Evolutionary conservation across 768 basidiomycete species (phyloP).

Genomic region (Kwoniella sp.): DNA sequence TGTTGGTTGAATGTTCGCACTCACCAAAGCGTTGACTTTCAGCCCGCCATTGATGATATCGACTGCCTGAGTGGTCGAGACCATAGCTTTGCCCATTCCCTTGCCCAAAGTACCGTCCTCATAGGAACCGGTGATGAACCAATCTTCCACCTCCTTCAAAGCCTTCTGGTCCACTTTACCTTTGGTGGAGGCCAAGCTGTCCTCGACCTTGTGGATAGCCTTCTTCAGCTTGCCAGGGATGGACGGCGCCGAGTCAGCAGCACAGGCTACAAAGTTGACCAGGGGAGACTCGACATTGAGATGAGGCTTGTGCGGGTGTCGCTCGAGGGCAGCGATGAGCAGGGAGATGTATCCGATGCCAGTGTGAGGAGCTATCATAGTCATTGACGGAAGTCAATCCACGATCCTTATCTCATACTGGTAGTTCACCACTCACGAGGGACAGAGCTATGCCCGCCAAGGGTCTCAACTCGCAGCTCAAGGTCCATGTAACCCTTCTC

Average conservation of each 20-base stretch:
- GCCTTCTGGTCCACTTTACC: slow-evolving; percentile 58
- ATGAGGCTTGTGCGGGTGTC: slow-evolving; percentile 42
- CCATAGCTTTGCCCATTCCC: slow-evolving; percentile 33
- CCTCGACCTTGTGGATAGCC: slow-evolving; percentile 25
- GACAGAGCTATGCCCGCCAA: slow-evolving; percentile 51
- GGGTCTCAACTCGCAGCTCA: slow-evolving; percentile 40
- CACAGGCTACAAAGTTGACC: slow-evolving; percentile 68
- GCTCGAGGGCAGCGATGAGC: slow-evolving; percentile 51
- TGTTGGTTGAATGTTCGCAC: slow-evolving; percentile 3
- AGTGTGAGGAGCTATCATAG: slow-evolving; percentile 49
- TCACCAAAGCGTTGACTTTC: slow-evolving; percentile 44
- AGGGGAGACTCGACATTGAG: slow-evolving; percentile 65
- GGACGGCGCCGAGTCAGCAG: slow-evolving; percentile 64
- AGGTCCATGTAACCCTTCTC: slow-evolving; percentile 53
- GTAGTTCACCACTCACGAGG: slow-evolving; percentile 28
- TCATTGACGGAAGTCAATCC: no score
- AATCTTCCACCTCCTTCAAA: slow-evolving; percentile 59
- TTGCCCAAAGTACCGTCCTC: slow-evolving; percentile 27
- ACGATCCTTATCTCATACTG: not conserved
- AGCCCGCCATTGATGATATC: slow-evolving; percentile 49
- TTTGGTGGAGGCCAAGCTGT: slow-evolving; percentile 13
- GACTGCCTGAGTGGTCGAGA: slow-evolving; percentile 47
- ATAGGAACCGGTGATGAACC: slow-evolving; percentile 25
- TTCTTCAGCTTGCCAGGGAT: slow-evolving; percentile 53
- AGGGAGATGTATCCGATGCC: slow-evolving; percentile 51